Evolutionary conservation across 257 asterid genomes (phyloP), one percentile per base, ranked within the genome.

Genomic region (Agastache rugosa): DNA sequence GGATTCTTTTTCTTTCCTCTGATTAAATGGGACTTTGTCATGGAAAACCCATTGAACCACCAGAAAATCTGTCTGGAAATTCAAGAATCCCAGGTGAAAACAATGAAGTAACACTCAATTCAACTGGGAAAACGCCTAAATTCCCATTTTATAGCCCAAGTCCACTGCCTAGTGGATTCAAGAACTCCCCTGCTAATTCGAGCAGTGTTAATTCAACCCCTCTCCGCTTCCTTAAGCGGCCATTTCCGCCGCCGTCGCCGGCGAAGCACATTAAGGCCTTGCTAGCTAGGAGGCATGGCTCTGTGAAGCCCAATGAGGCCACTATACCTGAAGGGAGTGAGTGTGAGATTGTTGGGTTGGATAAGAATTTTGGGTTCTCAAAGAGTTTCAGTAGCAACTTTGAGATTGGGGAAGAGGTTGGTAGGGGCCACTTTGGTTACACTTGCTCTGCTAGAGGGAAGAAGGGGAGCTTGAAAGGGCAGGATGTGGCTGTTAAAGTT

Each of bases 71-170:
- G 0, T 81, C 96, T 16, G 94, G 89, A 55, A 82, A 86, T 62
- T 82, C 91, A 44, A 58, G 50, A 77, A 76, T 78, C 59, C 86
- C 87, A 10, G 74, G 61, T 55, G 96, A 84, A 66, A 87, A 27
- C 73, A 48, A 88, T 79, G 92, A 87, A 12, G 77, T 76, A 15
- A 67, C 61, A 29, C 82, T 82, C 77, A 88, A 74, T 81, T 76
- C 86, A 67, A 82, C 91, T 39, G 97, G 96, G 58, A 94, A 90
- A 79, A 90, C 98, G 4, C 93, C 97, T 10, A 90, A 82, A 31
- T 95, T 89, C 83, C 98, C 99, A 17, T 95, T 95, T 66, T 92
- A 89, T 72, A 92, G 98, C 83, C 98, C 99, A 54, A 95, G 99
- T 71, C 99, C 99, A 19, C 70, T 93, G 63, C 87, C 77, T 27